Percentiles rank a stretch among this genome's conserved stretches.
Conservation (phyloP, 2,329 filamentous ascomycete genomes). For the Phaeosphaeria sp. region DNA sequence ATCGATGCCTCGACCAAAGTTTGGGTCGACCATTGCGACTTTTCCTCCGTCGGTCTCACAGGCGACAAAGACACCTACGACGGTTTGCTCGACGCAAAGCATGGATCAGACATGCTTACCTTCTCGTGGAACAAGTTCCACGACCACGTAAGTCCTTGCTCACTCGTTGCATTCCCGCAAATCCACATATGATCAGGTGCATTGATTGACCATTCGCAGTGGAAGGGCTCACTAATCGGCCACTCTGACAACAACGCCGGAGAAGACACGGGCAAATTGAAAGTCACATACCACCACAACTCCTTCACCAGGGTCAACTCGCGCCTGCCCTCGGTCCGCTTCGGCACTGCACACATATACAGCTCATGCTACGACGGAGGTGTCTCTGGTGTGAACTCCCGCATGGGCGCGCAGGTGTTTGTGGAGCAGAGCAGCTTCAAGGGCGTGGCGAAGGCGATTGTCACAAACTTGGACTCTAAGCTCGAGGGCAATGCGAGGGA, state of each 20-base stretch:
- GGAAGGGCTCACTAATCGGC: constrained; percentile 67
- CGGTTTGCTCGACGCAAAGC: constrained; percentile 65
- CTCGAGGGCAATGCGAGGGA: constrained; percentile 57
- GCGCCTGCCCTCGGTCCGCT: constrained; percentile 68
- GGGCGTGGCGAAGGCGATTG: constrained; percentile 63
- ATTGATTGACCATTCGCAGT: constrained; percentile 28
- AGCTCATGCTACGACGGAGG: constrained; percentile 54
- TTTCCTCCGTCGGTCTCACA: constrained; percentile 60
- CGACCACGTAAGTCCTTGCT: constrained; percentile 55
- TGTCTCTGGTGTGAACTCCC: constrained; percentile 52
- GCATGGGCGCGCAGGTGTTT: constrained; percentile 53
- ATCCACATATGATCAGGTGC: background rate
- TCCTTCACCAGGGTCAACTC: constrained; percentile 69
- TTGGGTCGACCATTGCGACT: constrained; percentile 71
- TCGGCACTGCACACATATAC: constrained; percentile 70
- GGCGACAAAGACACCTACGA: constrained; percentile 43
- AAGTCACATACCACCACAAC: constrained; percentile 72
- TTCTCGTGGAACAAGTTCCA: constrained; percentile 61
- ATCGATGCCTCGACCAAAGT: constrained; percentile 64
- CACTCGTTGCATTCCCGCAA: background rate
- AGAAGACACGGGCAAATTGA: constrained; percentile 65
- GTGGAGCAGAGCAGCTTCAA: constrained; percentile 61
- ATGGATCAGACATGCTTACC: constrained; percentile 67
- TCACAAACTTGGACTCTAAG: constrained; percentile 64
- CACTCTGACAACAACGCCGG: constrained; percentile 64